Percentiles rank a stretch among this genome's conserved stretches.
Evolutionary conservation across 2,329 filamentous ascomycete species (phyloP).

Genomic region (Elsinoe ampelina): DNA sequence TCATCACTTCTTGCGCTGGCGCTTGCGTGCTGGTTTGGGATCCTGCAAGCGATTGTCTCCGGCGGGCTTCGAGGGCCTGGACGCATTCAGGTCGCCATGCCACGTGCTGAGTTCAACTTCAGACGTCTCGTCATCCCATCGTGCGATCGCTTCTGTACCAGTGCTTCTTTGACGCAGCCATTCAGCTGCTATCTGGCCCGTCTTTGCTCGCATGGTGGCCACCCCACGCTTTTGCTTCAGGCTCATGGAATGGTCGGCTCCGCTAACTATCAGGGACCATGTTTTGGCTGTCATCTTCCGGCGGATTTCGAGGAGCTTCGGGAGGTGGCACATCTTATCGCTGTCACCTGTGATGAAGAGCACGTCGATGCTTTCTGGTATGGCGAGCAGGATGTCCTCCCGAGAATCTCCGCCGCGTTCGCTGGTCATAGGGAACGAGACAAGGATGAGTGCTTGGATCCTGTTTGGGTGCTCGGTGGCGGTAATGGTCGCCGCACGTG

Average conservation of each 20-base stretch:
- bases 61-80: not conserved
- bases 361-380: conserved; percentile 25
- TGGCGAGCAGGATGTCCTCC: conserved; percentile 31
- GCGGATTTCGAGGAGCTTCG: conserved; percentile 24
- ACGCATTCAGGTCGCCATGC: conserved; percentile 5
- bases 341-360: conserved; percentile 33
- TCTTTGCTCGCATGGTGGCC: conserved; percentile 24
- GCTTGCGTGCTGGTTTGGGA: not conserved
- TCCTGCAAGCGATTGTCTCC: not conserved
- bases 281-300: conserved; percentile 30
- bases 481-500: conserved; percentile 34
- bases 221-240: conserved; percentile 23
- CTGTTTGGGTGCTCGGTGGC: conserved; percentile 21
- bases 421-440: conserved; percentile 34
- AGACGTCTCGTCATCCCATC: conserved; percentile 17
- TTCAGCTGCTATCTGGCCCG: conserved; percentile 27
- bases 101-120: conserved; percentile 15
- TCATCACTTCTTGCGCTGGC: not conserved
- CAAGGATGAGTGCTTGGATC: conserved; percentile 26
- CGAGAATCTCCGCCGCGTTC: conserved; percentile 27
- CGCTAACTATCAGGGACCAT: conserved; percentile 30
- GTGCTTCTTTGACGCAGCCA: conserved; percentile 25
- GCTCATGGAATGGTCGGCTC: conserved; percentile 36
- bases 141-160: conserved; percentile 15
- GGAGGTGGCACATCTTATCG: conserved; percentile 30